These are phyloP conservation scores for Gossypium turneri DNA, from an alignment of 345 rosid genomes.

Conservation along the genomic window DNA sequence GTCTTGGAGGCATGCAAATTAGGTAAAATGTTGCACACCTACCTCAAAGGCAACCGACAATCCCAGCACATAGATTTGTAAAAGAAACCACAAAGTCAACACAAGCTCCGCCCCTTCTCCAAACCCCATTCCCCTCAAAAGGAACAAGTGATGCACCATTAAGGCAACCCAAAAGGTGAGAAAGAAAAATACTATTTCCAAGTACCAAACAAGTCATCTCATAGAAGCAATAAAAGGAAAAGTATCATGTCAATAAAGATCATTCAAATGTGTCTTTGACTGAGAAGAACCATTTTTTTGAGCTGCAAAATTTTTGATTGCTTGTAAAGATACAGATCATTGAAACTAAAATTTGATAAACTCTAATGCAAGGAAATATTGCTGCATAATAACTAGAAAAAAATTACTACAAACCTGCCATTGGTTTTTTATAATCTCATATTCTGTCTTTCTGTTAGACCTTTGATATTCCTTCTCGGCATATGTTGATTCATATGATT, in stretches of 20 bases:
- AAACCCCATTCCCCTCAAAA: background rate
- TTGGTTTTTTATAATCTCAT: conserved; percentile 75
- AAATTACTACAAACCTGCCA: conserved; percentile 66
- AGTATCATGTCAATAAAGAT: background rate
- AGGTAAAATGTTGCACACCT: background rate
- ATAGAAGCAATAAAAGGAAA: background rate
- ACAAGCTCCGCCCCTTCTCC: background rate
- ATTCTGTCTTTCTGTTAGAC: conserved; percentile 60
- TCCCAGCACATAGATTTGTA: too few relatives aligned
- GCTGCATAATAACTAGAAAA: background rate
- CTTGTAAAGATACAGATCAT: background rate
- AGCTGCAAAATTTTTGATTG: background rate
- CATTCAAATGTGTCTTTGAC: background rate
- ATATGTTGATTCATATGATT: conserved; percentile 72
- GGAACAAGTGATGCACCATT: background rate
- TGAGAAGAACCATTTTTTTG: background rate
- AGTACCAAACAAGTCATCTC: too few relatives aligned
- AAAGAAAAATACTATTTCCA: too few relatives aligned
- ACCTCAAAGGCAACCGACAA: too few relatives aligned
- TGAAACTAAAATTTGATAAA: background rate
- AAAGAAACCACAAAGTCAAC: background rate
- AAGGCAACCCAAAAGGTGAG: background rate
- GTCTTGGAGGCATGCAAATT: background rate
- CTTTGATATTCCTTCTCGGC: conserved; percentile 79
- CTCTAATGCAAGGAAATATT: background rate